Evolutionary conservation across 441 rosid species (phyloP).

Genomic region (Metrosideros polymorpha): DNA sequence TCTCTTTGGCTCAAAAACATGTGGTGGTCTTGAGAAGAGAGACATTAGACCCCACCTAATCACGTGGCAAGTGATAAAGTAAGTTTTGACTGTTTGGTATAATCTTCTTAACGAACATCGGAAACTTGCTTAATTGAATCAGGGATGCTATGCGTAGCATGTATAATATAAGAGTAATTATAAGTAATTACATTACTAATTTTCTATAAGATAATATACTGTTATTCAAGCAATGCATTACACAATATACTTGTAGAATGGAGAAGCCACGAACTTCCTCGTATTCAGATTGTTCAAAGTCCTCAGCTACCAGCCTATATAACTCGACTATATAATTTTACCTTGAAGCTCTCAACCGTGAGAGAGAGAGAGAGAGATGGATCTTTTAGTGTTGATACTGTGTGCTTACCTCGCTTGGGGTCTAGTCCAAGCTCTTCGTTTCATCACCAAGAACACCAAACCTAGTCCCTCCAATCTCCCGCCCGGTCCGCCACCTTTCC

Average conservation of each 20-base stretch:
- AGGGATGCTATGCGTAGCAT: background rate
- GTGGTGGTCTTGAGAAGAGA: background rate
- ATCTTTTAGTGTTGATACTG: background rate
- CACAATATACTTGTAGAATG: background rate
- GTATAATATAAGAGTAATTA: background rate
- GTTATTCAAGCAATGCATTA: background rate
- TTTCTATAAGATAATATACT: background rate
- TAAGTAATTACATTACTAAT: background rate
- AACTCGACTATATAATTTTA: background rate
- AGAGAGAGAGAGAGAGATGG: background rate
- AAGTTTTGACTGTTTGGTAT: background rate
- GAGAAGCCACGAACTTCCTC: background rate
- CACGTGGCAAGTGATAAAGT: background rate
- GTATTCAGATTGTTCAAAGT: background rate
- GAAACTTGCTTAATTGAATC: background rate
- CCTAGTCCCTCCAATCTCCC: background rate
- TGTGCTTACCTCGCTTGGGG: slow-evolving; percentile 1
- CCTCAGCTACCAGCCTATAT: background rate
- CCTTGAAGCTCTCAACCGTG: background rate
- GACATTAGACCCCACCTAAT: background rate
- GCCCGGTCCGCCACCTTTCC: slow-evolving; percentile 1
- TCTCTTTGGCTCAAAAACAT: background rate
- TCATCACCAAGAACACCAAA: background rate
- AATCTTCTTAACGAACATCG: background rate
- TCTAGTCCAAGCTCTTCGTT: background rate